These are phyloP conservation scores for Nymphaea thermarum DNA, from an alignment of 164 flowering plant genomes.

Conservation along the genomic window DNA sequence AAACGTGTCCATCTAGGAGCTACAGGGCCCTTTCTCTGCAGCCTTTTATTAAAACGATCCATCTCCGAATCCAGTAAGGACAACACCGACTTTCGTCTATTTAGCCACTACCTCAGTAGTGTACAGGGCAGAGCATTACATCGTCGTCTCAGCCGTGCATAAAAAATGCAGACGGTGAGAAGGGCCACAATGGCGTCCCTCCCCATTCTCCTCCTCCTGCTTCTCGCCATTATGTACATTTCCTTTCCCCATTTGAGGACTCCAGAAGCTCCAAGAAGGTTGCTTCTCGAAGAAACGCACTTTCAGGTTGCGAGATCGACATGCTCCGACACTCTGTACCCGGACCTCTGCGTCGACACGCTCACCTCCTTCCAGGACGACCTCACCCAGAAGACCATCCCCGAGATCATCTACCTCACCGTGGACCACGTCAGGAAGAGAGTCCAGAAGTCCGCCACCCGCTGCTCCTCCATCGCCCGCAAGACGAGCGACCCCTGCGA, in stretches of 20 bases:
- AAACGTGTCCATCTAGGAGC: too few species aligned
- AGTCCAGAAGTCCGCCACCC: conserved; percentile 27
- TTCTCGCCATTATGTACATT: neutral
- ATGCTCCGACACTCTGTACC: conserved; percentile 63
- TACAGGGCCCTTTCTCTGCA: too few species aligned
- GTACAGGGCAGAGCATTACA: too few species aligned
- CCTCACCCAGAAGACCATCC: conserved; percentile 31
- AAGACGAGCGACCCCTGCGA: conserved; percentile 23
- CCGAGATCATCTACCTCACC: conserved; percentile 35
- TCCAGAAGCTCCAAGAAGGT: neutral
- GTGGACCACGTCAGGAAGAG: conserved; percentile 30
- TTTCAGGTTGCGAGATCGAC: conserved; percentile 32
- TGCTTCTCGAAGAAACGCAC: neutral
- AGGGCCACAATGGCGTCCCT: neutral
- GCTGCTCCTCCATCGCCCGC: conserved; percentile 29
- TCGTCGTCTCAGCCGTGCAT: neutral
- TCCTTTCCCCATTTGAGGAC: neutral
- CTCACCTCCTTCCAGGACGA: conserved; percentile 41
- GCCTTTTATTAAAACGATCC: too few species aligned
- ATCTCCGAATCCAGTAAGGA: too few species aligned
- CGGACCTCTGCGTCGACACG: conserved; percentile 60
- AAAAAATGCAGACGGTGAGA: neutral
- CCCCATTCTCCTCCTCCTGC: conserved; percentile 1
- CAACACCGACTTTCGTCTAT: too few species aligned
- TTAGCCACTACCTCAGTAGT: too few species aligned